phyloP scores from a whole-genome alignment of 495 filamentous ascomycete species.

The Penicillium odoratum region DNA sequence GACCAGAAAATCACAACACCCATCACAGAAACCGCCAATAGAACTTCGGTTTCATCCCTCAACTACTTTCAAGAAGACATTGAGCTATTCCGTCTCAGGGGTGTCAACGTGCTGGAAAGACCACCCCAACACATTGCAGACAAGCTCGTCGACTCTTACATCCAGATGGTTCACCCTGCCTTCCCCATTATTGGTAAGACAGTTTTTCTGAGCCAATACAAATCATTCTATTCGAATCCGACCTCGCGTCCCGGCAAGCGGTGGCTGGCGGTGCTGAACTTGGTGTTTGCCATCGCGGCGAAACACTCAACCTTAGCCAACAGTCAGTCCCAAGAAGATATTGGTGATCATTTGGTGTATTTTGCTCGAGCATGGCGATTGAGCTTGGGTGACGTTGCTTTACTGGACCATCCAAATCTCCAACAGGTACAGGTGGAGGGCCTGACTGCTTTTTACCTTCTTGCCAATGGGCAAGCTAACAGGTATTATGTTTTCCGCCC shows the following conservation, averaged over 20 bases:
- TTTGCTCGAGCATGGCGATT: slow-evolving; percentile 60
- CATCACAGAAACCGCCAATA: slow-evolving; percentile 23
- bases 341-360: slow-evolving; percentile 53
- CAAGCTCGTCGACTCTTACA: slow-evolving; percentile 53
- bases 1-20: slow-evolving; percentile 23
- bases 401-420: slow-evolving; percentile 56
- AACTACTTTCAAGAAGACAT: slow-evolving; percentile 61
- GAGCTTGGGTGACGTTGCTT: slow-evolving; percentile 44
- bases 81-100: slow-evolving; percentile 38
- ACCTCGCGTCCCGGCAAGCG: slow-evolving; percentile 40
- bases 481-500: slow-evolving; percentile 40
- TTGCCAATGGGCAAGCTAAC: slow-evolving; percentile 59
- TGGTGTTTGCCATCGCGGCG: slow-evolving; percentile 65
- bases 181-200: slow-evolving; percentile 60
- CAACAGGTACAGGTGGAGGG: slow-evolving; percentile 60
- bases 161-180: slow-evolving; percentile 54
- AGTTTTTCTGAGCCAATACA: slow-evolving; percentile 44
- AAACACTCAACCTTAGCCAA: slow-evolving; percentile 46
- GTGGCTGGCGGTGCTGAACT: slow-evolving; percentile 62
- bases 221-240: slow-evolving; percentile 35
- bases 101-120: slow-evolving; percentile 48
- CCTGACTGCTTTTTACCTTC: slow-evolving; percentile 58
- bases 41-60: slow-evolving; percentile 36
- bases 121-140: slow-evolving; percentile 54
- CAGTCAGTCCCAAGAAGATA: slow-evolving; percentile 33